Evolutionary conservation across 495 filamentous ascomycete species (phyloP).

Genomic region (Penicillium salamii): DNA sequence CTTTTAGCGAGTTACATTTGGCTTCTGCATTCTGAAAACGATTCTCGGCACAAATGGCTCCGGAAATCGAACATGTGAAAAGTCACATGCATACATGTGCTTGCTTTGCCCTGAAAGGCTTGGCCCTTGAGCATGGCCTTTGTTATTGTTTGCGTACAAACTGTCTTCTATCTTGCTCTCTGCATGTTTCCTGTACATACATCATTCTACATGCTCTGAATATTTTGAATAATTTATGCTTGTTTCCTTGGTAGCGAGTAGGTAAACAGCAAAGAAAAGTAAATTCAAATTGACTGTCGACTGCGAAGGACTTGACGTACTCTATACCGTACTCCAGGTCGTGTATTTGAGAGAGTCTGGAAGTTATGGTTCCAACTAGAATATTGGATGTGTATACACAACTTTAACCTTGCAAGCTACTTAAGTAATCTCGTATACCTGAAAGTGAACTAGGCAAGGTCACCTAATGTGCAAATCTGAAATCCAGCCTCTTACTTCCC

Average conservation of each 20-base stretch:
- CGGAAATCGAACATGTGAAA: constrained; percentile 16
- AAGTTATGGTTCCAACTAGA: too few species aligned
- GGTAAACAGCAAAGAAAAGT: too few species aligned
- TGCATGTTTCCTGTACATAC: constrained; percentile 14
- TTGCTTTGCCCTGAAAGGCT: constrained; percentile 1
- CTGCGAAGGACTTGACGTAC: too few species aligned
- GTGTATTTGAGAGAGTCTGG: too few species aligned
- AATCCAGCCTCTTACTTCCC: constrained; percentile 31
- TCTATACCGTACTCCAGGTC: too few species aligned
- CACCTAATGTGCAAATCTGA: constrained; percentile 20
- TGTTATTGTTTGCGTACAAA: constrained; percentile 1
- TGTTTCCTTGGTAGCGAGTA: too few species aligned
- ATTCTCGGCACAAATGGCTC: constrained; percentile 19
- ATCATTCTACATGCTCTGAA: constrained; percentile 3
- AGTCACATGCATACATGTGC: constrained; percentile 15
- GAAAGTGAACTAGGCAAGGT: not conserved
- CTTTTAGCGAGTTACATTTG: constrained; percentile 11
- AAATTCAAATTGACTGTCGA: too few species aligned
- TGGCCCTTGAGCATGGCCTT: constrained; percentile 4
- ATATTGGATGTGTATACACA: too few species aligned
- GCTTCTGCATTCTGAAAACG: constrained; percentile 15
- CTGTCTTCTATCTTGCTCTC: constrained; percentile 3
- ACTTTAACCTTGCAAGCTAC: too few species aligned
- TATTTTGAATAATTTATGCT: not conserved
- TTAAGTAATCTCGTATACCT: too few species aligned